Conservation (phyloP, 2,329 filamentous ascomycete species). For the Cytospora paraplurivora region DNA sequence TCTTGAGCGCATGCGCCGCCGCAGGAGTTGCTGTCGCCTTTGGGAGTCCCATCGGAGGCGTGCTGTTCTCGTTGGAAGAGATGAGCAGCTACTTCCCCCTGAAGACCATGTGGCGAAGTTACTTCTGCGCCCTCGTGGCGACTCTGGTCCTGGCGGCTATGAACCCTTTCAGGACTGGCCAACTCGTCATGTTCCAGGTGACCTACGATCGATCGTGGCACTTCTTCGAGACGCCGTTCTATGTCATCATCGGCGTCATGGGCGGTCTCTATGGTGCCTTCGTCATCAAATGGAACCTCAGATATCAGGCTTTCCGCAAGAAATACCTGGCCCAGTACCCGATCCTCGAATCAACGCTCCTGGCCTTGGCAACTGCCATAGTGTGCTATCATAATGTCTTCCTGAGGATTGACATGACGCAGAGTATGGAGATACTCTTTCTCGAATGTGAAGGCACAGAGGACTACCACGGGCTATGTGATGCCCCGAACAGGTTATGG, state of each 20-base stretch:
- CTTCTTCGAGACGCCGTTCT: slow-evolving; percentile 94
- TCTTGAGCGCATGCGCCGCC: slow-evolving; percentile 90
- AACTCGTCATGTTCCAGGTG: slow-evolving; percentile 99
- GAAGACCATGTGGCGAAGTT: slow-evolving; percentile 97
- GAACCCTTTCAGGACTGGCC: slow-evolving; percentile 96
- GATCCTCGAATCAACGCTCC: slow-evolving; percentile 79
- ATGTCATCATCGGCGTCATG: slow-evolving; percentile 87
- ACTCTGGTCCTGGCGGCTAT: slow-evolving; percentile 91
- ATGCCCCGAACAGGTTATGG: slow-evolving; percentile 70
- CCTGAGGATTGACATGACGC: slow-evolving; percentile 95
- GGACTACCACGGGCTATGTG: slow-evolving; percentile 88
- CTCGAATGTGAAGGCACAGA: slow-evolving; percentile 87
- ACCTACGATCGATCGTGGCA: slow-evolving; percentile 96
- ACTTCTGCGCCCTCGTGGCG: slow-evolving; percentile 94
- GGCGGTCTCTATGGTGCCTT: slow-evolving; percentile 94
- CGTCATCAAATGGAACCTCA: slow-evolving; percentile 96
- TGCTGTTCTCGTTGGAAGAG: slow-evolving; percentile 95
- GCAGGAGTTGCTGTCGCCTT: slow-evolving; percentile 96
- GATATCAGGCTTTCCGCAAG: slow-evolving; percentile 89
- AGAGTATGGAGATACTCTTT: slow-evolving; percentile 98
- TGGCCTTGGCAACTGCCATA: slow-evolving; percentile 82
- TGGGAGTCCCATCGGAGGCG: slow-evolving; percentile 94
- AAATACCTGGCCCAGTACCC: slow-evolving; percentile 85
- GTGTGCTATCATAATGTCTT: slow-evolving; percentile 98
- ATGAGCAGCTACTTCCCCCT: slow-evolving; percentile 96